Percentiles rank a stretch among this genome's conserved stretches.
Evolutionary conservation across 805 yeast species (phyloP).

Genomic region (Lipomyces kockii): DNA sequence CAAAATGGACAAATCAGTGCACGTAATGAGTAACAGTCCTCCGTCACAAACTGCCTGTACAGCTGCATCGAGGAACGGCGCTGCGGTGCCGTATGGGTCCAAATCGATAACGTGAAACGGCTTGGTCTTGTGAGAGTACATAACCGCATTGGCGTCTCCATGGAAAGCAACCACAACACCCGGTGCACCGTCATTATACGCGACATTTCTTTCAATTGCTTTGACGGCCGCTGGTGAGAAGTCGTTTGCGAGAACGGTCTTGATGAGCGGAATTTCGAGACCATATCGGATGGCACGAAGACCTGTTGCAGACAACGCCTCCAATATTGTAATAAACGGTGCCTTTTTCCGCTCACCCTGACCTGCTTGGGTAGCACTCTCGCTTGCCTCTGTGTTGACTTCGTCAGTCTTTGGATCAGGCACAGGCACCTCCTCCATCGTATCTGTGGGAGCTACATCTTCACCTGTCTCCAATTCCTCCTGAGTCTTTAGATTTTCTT

Average conservation of each 20-base stretch:
- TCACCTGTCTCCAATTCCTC: conserved; percentile 14
- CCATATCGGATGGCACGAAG: conserved; percentile 92
- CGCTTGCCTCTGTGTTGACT: conserved; percentile 10
- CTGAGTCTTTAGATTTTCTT: conserved; percentile 21
- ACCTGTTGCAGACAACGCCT: conserved; percentile 95
- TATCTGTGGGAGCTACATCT: conserved; percentile 4
- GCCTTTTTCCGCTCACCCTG: neutral
- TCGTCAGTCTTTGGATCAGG: conserved; percentile 1
- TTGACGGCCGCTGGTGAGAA: conserved; percentile 82
- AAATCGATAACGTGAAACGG: conserved; percentile 84
- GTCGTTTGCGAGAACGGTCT: conserved; percentile 85
- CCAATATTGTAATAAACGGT: conserved; percentile 72
- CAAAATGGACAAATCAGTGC: conserved; percentile 93
- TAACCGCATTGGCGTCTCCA: conserved; percentile 89
- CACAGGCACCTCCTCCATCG: conserved; percentile 9
- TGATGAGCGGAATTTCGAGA: conserved; percentile 80
- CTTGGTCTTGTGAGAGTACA: conserved; percentile 54
- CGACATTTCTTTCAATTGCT: conserved; percentile 72
- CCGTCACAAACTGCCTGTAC: conserved; percentile 80
- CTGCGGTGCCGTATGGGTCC: conserved; percentile 97
- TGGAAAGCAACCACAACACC: conserved; percentile 65
- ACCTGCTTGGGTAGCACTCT: conserved; percentile 25
- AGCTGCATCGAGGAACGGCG: conserved; percentile 94
- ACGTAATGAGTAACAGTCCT: conserved; percentile 86
- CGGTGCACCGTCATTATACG: conserved; percentile 60